A percentile compares a stretch with the other conserved stretches of the same genome.
Evolutionary conservation across 331 rosid genomes (phyloP).

Genomic region (Spiraea crenata): DNA sequence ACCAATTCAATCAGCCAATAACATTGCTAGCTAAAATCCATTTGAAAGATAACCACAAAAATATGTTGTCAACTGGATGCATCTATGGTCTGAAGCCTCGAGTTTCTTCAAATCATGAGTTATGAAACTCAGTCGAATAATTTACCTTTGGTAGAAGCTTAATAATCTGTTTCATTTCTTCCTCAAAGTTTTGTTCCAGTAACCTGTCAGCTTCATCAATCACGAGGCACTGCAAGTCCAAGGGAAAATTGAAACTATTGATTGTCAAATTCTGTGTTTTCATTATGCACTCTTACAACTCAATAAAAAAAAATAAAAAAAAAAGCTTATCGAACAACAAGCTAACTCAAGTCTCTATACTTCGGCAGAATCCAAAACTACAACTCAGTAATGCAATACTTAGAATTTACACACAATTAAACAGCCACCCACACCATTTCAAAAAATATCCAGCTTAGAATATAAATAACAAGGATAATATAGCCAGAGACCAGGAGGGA

Average conservation of each 20-base stretch:
- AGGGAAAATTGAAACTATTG: conserved; percentile 8
- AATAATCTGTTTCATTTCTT: conserved; percentile 90
- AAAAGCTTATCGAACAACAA: neutral
- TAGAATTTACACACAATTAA: neutral
- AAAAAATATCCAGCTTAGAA: neutral
- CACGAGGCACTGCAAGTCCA: conserved; percentile 69
- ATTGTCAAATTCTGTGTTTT: neutral
- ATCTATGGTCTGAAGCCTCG: conserved; percentile 2
- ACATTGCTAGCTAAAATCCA: neutral
- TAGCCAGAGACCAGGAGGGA: neutral
- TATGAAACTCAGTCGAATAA: neutral
- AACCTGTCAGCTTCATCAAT: conserved; percentile 98
- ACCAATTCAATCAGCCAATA: conserved; percentile 28
- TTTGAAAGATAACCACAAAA: neutral
- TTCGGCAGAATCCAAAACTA: neutral
- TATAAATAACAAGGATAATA: neutral
- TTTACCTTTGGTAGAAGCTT: conserved; percentile 84
- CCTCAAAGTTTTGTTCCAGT: conserved; percentile 93
- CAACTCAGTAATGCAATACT: neutral
- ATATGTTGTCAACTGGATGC: neutral
- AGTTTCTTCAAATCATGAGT: neutral
- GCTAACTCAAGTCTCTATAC: neutral
- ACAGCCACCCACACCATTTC: neutral
- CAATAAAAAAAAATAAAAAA: neutral
- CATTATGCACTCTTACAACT: neutral